phyloP scores from a whole-genome alignment of 148 eudicot genomes.

The Polygonum maritimum region DNA sequence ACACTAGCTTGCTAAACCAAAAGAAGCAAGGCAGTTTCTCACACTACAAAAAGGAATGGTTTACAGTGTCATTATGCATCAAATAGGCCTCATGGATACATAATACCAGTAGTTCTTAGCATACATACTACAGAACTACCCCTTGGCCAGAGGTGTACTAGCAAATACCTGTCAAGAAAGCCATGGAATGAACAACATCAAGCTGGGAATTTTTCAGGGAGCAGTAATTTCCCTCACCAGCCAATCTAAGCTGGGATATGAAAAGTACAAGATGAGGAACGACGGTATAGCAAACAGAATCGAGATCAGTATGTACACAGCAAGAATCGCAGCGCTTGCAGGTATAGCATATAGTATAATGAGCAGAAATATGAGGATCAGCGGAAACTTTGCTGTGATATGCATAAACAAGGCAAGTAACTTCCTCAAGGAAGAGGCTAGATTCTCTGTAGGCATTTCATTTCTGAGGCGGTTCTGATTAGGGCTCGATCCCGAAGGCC shows the following conservation, averaged over 20 bases:
- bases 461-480: slow-evolving; percentile 7
- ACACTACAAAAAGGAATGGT: background rate
- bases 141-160: background rate
- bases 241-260: slow-evolving; percentile 63
- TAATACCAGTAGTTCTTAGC: background rate
- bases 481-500: slow-evolving; percentile 12
- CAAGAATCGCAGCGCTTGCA: slow-evolving; percentile 53
- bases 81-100: background rate
- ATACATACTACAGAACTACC: background rate
- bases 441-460: slow-evolving; percentile 21
- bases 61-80: background rate
- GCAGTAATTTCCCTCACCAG: slow-evolving; percentile 45
- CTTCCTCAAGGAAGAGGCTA: slow-evolving; percentile 36
- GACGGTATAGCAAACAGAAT: slow-evolving; percentile 54
- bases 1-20: no score
- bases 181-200: background rate
- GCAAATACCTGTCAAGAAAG: background rate
- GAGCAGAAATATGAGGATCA: slow-evolving; percentile 49
- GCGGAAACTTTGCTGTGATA: slow-evolving; percentile 47
- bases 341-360: slow-evolving; percentile 53
- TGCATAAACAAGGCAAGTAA: slow-evolving; percentile 46
- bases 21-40: no score
- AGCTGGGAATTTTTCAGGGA: background rate
- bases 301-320: slow-evolving; percentile 49
- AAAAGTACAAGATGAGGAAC: slow-evolving; percentile 49